Percentiles rank a stretch among this genome's conserved stretches.
phyloP scores from a whole-genome alignment of 257 asterid species.

The Scutellaria barbata region DNA sequence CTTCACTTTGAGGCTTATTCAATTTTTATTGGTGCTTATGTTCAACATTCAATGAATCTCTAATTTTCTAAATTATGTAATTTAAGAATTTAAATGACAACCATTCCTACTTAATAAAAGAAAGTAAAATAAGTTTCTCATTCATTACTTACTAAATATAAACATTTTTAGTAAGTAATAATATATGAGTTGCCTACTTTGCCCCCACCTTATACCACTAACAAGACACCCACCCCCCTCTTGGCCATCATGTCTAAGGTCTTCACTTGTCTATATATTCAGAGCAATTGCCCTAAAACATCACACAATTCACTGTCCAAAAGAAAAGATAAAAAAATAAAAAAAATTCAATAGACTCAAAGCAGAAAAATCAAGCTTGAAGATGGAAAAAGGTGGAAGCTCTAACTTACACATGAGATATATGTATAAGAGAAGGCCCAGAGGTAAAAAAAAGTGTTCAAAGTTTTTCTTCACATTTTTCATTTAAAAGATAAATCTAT shows the following conservation, averaged over 20 bases:
- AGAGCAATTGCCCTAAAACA: not conserved
- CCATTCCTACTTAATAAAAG: slow-evolving; percentile 17
- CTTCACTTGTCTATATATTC: slow-evolving; percentile 26
- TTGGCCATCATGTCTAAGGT: not conserved
- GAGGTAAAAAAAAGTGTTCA: slow-evolving; percentile 20
- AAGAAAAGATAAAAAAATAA: not conserved
- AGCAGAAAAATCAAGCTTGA: slow-evolving; percentile 15
- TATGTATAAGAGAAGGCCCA: slow-evolving; percentile 13
- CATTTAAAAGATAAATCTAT: not conserved
- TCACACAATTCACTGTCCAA: not conserved
- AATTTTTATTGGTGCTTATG: not conserved
- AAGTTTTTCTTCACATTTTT: not conserved
- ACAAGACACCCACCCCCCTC: not conserved
- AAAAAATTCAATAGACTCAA: not conserved
- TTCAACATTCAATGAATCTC: not conserved
- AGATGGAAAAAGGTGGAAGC: slow-evolving; percentile 35
- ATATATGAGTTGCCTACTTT: not conserved
- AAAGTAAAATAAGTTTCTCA: slow-evolving; percentile 7
- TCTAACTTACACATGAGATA: not conserved
- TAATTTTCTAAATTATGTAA: not conserved
- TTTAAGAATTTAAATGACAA: not conserved
- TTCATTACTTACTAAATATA: not conserved
- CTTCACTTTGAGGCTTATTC: not conserved
- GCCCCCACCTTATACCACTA: slow-evolving; percentile 13
- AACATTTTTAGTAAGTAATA: not conserved